Conservation (phyloP, 225 moss, liverwort and hornwort genomes). For the Marchantia polymorpha region DNA sequence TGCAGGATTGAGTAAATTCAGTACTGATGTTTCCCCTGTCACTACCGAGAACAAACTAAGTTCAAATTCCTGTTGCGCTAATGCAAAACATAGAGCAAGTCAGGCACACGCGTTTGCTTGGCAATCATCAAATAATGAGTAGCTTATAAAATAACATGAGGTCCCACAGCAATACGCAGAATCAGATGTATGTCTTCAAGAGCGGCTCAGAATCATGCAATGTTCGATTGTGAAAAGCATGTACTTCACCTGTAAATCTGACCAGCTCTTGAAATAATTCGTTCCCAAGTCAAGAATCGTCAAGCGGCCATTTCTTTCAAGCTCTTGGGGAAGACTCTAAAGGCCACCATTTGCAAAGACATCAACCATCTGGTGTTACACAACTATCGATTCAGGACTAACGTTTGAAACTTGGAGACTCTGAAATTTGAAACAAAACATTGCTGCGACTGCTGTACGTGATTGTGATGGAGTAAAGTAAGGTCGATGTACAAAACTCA, state of each 20-base stretch:
- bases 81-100: neutral
- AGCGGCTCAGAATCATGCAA: no score
- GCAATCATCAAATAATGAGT: no score
- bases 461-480: neutral
- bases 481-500: no score
- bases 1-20: conserved; percentile 18
- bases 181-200: no score
- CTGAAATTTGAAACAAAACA: neutral
- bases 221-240: neutral
- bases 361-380: conserved; percentile 18
- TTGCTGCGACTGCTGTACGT: neutral
- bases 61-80: neutral
- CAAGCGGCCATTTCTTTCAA: conserved; percentile 82
- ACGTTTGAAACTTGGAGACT: neutral
- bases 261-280: conserved; percentile 76
- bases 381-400: conserved; percentile 3
- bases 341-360: conserved; percentile 13
- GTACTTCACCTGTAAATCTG: conserved; percentile 60
- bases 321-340: conserved; percentile 68
- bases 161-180: no score
- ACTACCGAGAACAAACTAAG: no score
- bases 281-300: conserved; percentile 84
- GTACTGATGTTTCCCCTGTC: neutral
- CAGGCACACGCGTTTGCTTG: no score
- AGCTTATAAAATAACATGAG: no score